phyloP scores from a whole-genome alignment of 352 stramenopile genomes.

The Globisporangium echinulatum region DNA sequence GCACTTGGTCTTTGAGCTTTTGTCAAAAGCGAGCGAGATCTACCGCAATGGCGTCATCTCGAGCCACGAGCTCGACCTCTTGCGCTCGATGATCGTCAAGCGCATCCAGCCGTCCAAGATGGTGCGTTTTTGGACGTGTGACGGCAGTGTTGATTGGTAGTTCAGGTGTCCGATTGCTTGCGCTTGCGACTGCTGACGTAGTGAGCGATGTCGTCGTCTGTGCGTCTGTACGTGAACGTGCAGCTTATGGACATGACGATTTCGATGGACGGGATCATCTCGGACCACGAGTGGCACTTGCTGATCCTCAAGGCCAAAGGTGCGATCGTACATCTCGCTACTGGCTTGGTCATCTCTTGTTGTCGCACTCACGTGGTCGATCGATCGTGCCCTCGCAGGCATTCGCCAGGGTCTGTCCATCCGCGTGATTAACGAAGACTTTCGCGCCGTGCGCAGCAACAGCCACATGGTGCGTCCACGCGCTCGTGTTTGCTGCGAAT shows the following conservation, averaged over 20 bases:
- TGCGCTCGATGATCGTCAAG: constrained; percentile 73
- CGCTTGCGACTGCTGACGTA: no score
- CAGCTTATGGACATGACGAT: constrained; percentile 80
- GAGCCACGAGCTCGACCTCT: constrained; percentile 65
- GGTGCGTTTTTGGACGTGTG: constrained; percentile 24
- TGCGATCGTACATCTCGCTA: constrained; percentile 8
- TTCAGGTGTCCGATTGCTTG: no score
- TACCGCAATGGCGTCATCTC: constrained; percentile 78
- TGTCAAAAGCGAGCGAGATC: constrained; percentile 80
- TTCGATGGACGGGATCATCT: constrained; percentile 82
- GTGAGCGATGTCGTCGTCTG: background rate
- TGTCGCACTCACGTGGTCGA: background rate
- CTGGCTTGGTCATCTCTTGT: no score
- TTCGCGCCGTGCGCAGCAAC: constrained; percentile 36
- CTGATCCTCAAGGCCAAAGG: constrained; percentile 80
- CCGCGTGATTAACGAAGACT: constrained; percentile 67
- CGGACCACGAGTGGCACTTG: constrained; percentile 82
- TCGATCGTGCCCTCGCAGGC: constrained; percentile 15
- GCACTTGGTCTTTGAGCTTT: constrained; percentile 74
- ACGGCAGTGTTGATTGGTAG: no score
- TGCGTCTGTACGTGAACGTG: background rate
- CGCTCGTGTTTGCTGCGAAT: background rate
- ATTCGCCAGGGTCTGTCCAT: constrained; percentile 79
- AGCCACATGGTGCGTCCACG: constrained; percentile 54
- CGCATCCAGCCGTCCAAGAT: constrained; percentile 81